Base-by-base conservation (phyloP, 2,329 filamentous ascomycete species). In the Myriosclerotinia scirpicola region DNA sequence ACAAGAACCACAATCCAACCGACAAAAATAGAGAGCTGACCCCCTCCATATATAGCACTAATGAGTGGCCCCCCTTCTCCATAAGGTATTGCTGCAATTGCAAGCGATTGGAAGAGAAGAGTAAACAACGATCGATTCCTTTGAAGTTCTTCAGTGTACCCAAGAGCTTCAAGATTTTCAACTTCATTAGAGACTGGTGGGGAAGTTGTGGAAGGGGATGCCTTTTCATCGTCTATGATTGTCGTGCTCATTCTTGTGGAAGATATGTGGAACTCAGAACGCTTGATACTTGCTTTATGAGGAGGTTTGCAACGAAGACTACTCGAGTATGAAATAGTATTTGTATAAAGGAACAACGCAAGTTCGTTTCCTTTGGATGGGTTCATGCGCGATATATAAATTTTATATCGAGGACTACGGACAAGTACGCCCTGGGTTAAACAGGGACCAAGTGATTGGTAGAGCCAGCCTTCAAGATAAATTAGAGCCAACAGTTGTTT, bases 111-210 rank as follows among this genome's bases (percentile, higher is more conserved):
- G 74, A 88, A 88, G 15, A 88, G 78, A 1, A 89, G 77, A 0
- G 85, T 87, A 69, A 83, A 80, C 71, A 87, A 81, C 0, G 85
- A 87, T 42, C 86, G 81, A 69, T 88, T 88, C 30, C 85, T 82
- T 26, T 75, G 78, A 22, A 89, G 77, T 72, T 86, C 84, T 5
- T 83, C 81, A 66, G 80, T 83, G 76, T 89, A 89, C 38, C 86
- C 85, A 30, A 88, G 77, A 36, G 65, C 71, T 38, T 71, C 70
- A 8, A 75, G 60, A 22, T 60, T 67, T 44, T 75, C 70, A 42
- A 69, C 48, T 30, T 75, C 73, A 48, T 71, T 67, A 9, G 65
- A 50, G 1, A 42, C 61, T 1, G 69, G 70, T 15, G 59, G 40
- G n/a, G 54, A 30, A 2, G 53, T 52, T 36, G 60, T 52, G 3